Evolutionary conservation across 352 stramenopile species (phyloP), one percentile per base, ranked within the genome.

Genomic region (Ophiocytium majus): DNA sequence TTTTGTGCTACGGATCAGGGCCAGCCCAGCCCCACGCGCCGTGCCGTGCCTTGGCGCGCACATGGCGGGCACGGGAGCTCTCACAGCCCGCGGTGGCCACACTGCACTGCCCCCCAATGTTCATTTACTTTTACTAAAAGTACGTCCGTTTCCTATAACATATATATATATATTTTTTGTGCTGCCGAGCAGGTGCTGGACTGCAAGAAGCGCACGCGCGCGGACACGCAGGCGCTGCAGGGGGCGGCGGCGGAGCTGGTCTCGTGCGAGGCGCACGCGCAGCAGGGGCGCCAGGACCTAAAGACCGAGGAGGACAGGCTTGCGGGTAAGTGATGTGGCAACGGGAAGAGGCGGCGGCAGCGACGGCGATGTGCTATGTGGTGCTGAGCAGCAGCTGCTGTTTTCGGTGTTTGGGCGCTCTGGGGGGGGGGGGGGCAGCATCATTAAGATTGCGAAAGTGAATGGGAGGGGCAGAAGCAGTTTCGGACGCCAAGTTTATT

Each of bases 231-330:
- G 32, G 49, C 63, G 81, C 81, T 89, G 5, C 71, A 66, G n/a
- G 57, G 76, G 63, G 81, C 81, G 19, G 63, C 71, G 9, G 86
- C 80, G 23, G 88, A 91, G 80, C 49, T 84, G n/a, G 76, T 63
- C n/a, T 86, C 71, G 37, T 83, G 63, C 78, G 71, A 86, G 31
- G 50, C 76, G 17, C 88, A 91, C 63, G 75, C 85, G 0, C 86
- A 90, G 82, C 75, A 88, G n/a, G 84, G 82, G 31, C 64, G 86
- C 33, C 87, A 89, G 64, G 88, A 91, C 9, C 81, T 90, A 0
- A 91, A 88, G 79, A 84, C 78, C 17, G 88, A 91, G 49, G 84
- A 91, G 79, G 80, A 88, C 23, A 83, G 75, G 33, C 84, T 88
- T 17, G 80, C 64, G 10, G 63, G 76, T 66, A 66, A n/a, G n/a